Evolutionary conservation across 352 stramenopile species (phyloP).

Genomic region (Globisporangium emineosum): DNA sequence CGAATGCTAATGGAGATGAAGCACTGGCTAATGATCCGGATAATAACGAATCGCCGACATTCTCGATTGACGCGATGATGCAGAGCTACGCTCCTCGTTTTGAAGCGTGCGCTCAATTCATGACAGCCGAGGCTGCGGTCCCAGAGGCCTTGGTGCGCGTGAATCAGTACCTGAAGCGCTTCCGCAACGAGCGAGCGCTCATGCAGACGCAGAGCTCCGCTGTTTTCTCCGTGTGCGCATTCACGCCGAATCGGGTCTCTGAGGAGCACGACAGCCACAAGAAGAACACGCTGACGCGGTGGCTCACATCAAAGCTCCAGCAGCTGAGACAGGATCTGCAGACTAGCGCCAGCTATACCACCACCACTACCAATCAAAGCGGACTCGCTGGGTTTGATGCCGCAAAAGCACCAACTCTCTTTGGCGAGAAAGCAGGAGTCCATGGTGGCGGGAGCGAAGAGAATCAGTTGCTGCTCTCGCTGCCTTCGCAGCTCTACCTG

Average conservation of each 20-base stretch:
- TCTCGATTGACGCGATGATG: background rate
- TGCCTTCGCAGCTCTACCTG: slow-evolving; percentile 29
- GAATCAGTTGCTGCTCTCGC: slow-evolving; percentile 23
- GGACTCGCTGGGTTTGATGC: background rate
- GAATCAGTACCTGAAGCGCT: slow-evolving; percentile 18
- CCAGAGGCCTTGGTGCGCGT: slow-evolving; percentile 16
- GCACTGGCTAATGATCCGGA: background rate
- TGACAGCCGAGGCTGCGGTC: background rate
- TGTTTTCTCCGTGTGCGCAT: slow-evolving; percentile 19
- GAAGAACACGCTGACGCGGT: slow-evolving; percentile 25
- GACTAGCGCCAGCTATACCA: background rate
- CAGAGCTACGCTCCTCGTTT: slow-evolving; percentile 2
- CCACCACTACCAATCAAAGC: background rate
- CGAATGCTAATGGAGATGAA: background rate
- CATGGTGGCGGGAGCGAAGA: slow-evolving; percentile 1
- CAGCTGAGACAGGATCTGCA: slow-evolving; percentile 40
- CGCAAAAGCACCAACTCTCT: background rate
- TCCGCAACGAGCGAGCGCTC: slow-evolving; percentile 37
- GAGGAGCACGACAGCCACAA: slow-evolving; percentile 18
- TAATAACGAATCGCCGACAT: background rate
- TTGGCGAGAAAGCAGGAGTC: background rate
- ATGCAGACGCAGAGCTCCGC: slow-evolving; percentile 11
- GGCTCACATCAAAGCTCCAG: slow-evolving; percentile 33
- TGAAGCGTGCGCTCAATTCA: slow-evolving; percentile 8
- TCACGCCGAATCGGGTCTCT: slow-evolving; percentile 12